phyloP scores from a whole-genome alignment of 441 rosid species.

The Pelargonium citronellum region DNA sequence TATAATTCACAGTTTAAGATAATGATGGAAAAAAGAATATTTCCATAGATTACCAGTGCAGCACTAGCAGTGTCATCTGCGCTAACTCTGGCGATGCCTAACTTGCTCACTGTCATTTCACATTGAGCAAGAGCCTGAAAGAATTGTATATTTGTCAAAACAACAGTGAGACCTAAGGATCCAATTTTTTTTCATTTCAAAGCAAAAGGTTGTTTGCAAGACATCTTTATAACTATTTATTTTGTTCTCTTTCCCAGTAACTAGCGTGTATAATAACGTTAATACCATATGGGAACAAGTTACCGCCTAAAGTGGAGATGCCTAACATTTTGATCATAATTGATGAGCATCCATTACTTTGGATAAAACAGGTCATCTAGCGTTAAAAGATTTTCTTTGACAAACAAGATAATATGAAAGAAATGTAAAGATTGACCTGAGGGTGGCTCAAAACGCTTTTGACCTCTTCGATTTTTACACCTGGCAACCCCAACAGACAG shows the following conservation, averaged over 20 bases:
- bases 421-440: slow-evolving; percentile 44
- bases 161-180: slow-evolving; percentile 12
- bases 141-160: slow-evolving; percentile 10
- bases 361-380: neutral
- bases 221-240: neutral
- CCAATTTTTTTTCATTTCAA: neutral
- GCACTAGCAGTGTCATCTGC: slow-evolving; percentile 82
- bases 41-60: slow-evolving; percentile 54
- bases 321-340: neutral
- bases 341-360: neutral
- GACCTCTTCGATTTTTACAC: slow-evolving; percentile 57
- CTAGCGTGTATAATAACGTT: too few species aligned
- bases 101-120: slow-evolving; percentile 52
- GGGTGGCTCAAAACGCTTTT: slow-evolving; percentile 84
- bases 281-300: neutral
- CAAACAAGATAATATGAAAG: neutral
- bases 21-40: slow-evolving; percentile 16
- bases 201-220: neutral
- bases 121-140: slow-evolving; percentile 81
- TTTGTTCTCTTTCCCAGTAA: too few species aligned
- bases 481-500: slow-evolving; percentile 79
- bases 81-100: slow-evolving; percentile 54
- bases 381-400: neutral
- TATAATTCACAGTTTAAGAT: neutral
- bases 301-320: neutral